Percentiles rank a stretch among this genome's conserved stretches.
Evolutionary conservation across 805 yeast genomes (phyloP).

Genomic region (Candida morakotiae): DNA sequence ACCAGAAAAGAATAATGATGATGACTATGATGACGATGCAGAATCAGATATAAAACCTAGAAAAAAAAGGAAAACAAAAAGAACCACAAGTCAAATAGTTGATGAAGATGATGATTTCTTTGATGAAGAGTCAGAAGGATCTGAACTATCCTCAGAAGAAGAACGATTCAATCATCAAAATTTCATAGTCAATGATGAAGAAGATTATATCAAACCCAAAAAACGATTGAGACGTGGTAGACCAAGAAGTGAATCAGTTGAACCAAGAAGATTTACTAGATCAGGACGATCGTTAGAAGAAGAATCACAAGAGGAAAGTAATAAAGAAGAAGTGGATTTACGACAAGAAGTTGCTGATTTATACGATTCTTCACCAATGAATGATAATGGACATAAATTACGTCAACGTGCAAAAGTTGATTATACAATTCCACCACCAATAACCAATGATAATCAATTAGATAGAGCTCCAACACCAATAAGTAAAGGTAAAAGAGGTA

Average conservation of each 20-base stretch:
- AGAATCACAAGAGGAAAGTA: constrained; percentile 11
- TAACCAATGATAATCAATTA: constrained; percentile 40
- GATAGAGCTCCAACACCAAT: constrained; percentile 11
- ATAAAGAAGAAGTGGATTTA: constrained; percentile 33
- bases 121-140: constrained; percentile 17
- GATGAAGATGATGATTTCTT: constrained; percentile 10
- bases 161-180: constrained; percentile 7
- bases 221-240: background rate
- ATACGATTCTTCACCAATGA: constrained; percentile 52
- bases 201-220: background rate
- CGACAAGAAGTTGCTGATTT: constrained; percentile 66
- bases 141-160: constrained; percentile 5
- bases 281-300: constrained; percentile 11
- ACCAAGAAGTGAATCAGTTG: constrained; percentile 3
- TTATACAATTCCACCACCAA: constrained; percentile 81
- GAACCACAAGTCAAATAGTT: background rate
- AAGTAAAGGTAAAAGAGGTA: constrained; percentile 33
- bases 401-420: constrained; percentile 60
- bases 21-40: constrained; percentile 7
- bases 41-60: constrained; percentile 7
- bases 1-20: constrained; percentile 9
- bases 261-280: constrained; percentile 15
- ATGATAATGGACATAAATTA: constrained; percentile 25
- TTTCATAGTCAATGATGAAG: constrained; percentile 8
- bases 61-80: constrained; percentile 9